Evolutionary conservation across 169 alveolate species (phyloP), one percentile per base, ranked within the genome.

Genomic region (Cryptosporidium sp.): DNA sequence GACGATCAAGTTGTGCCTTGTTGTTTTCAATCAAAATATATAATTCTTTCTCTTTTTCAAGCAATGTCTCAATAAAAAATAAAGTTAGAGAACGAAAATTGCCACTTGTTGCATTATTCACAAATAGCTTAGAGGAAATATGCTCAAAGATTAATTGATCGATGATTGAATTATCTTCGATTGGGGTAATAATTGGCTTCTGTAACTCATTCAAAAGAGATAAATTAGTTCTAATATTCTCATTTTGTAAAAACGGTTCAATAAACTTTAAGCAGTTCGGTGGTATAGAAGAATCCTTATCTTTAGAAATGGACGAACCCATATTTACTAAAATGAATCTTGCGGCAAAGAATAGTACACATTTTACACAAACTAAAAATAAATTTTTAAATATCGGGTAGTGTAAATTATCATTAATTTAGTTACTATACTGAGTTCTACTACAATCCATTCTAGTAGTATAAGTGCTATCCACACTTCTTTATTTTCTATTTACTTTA

Each of bases 291-390:
- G 12, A 18, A n/a, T 41, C 55, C n/a, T 52, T 45, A 31, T 80
- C 89, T 41, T 80, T 80, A 35, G 89, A 80, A 62, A 80, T 80
- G 21, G 89, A 80, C 37, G 45, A 43, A 37, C 89, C 89, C 89
- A 80, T 80, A 39, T 23, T 80, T 61, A 67, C 43, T 80, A 10
- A 61, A 62, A 21, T 55, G 67, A 55, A 51, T 52, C 33, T 29
- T 39, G 48, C 55, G 74, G 69, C 35, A 80, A 65, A 18, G 7
- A 6, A 3, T 0, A 26, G 3, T 48, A 14, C 55, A 16, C 21
- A 48, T 48, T n/a, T 48, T n/a, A 55, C 35, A 9, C 29, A 55
- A 16, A 21, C 3, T 55, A 21, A 12, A 55, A 55, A 55, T 23
- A 55, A 23, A 55, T 55, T 23, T 2, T 14, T 3, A 50, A 55